A percentile compares a stretch with the other conserved stretches of the same genome.
Evolutionary conservation across 2,329 filamentous ascomycete genomes (phyloP).

Genomic region (Aspergillus sp.): DNA sequence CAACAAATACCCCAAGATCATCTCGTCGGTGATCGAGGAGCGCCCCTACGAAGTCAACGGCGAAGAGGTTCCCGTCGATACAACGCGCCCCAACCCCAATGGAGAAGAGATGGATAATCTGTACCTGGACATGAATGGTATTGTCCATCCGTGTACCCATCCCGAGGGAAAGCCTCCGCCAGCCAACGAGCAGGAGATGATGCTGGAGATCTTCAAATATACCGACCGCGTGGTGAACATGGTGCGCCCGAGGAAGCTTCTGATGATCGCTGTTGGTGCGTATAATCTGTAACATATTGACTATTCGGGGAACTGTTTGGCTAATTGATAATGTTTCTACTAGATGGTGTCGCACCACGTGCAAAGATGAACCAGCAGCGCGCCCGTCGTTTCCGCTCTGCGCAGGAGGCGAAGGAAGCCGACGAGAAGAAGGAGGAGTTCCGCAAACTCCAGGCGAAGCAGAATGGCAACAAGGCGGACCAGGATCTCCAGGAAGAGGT

Average conservation of each 20-base stretch:
- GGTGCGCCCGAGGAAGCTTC: conserved; percentile 90
- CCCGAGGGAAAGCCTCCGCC: conserved; percentile 90
- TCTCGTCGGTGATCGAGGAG: conserved; percentile 86
- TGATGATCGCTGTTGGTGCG: conserved; percentile 92
- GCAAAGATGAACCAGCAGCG: conserved; percentile 99
- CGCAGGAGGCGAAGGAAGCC: conserved; percentile 91
- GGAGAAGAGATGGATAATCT: conserved; percentile 97
- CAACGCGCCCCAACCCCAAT: conserved; percentile 84
- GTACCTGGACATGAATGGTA: conserved; percentile 99
- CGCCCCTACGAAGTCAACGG: conserved; percentile 79
- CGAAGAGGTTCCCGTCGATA: conserved; percentile 78
- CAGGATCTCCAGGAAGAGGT: conserved; percentile 60
- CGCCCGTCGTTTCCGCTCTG: conserved; percentile 89
- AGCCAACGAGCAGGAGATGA: conserved; percentile 97
- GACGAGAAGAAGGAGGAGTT: conserved; percentile 88
- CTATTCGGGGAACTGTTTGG: not conserved
- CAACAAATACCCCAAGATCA: conserved; percentile 96
- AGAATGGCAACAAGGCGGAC: conserved; percentile 65
- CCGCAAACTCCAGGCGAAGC: conserved; percentile 75
- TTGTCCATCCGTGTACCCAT: conserved; percentile 97
- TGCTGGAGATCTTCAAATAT: conserved; percentile 96
- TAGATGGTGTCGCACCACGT: conserved; percentile 92
- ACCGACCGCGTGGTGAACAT: conserved; percentile 99
- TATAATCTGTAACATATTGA: not conserved
- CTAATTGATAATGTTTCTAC: conserved; percentile 3